phyloP scores from a whole-genome alignment of 257 asterid genomes.

The Solanum lycopersicoides region DNA sequence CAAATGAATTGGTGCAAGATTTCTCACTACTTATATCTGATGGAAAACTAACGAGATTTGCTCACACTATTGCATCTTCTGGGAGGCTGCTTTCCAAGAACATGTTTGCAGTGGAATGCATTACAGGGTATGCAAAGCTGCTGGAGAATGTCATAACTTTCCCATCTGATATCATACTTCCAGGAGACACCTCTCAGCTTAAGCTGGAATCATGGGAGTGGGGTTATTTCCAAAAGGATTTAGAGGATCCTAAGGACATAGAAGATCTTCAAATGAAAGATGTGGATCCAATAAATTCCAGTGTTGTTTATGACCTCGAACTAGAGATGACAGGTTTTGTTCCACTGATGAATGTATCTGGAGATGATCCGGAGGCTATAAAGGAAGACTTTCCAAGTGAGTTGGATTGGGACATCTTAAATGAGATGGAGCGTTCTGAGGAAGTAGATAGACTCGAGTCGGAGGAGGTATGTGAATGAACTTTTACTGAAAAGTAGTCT shows the following conservation, averaged over 20 bases:
- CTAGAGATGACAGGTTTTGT: slow-evolving; percentile 27
- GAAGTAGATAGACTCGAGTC: slow-evolving; percentile 72
- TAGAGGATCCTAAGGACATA: slow-evolving; percentile 25
- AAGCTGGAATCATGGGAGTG: slow-evolving; percentile 68
- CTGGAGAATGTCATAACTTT: slow-evolving; percentile 67
- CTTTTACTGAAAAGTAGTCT: neutral
- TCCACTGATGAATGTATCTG: slow-evolving; percentile 32
- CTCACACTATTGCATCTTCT: slow-evolving; percentile 62
- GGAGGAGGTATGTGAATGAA: slow-evolving; percentile 65
- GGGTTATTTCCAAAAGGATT: slow-evolving; percentile 46
- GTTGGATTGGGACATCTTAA: slow-evolving; percentile 75
- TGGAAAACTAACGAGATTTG: slow-evolving; percentile 51
- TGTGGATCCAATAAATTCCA: slow-evolving; percentile 30
- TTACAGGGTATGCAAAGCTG: slow-evolving; percentile 49
- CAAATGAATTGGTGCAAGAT: slow-evolving; percentile 52
- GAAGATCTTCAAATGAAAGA: slow-evolving; percentile 20
- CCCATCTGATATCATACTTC: slow-evolving; percentile 83
- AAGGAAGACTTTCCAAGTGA: slow-evolving; percentile 47
- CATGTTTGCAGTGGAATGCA: slow-evolving; percentile 82
- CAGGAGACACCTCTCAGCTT: slow-evolving; percentile 52
- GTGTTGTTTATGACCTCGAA: slow-evolving; percentile 68
- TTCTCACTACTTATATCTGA: slow-evolving; percentile 63
- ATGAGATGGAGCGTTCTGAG: slow-evolving; percentile 73
- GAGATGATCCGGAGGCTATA: slow-evolving; percentile 22
- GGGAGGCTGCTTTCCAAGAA: slow-evolving; percentile 73